Conservation (phyloP, 345 rosid genomes). For the Citropsis articulata region DNA sequence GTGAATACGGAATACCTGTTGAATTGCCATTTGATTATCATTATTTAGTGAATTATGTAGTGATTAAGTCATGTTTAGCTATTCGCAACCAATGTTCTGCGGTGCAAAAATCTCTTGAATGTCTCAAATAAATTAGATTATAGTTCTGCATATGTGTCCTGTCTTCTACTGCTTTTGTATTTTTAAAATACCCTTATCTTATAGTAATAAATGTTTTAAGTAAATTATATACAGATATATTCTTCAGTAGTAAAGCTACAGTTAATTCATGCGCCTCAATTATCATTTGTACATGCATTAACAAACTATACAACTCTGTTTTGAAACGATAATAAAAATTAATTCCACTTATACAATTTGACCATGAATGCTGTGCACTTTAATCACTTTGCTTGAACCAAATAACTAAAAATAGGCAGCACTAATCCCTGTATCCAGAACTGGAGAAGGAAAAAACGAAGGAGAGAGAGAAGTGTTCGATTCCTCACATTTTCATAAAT, state of each 20-base stretch:
- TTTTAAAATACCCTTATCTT: too few species aligned
- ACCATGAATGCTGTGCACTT: neutral
- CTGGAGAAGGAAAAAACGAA: too few species aligned
- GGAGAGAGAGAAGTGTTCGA: neutral
- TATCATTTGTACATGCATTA: neutral
- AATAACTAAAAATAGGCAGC: too few species aligned
- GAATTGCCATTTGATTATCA: neutral
- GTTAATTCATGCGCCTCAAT: neutral
- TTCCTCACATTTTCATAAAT: neutral
- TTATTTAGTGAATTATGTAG: neutral
- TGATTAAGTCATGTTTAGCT: neutral
- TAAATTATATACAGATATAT: too few species aligned
- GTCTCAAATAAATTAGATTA: too few species aligned
- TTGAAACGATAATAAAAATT: neutral
- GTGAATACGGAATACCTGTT: neutral
- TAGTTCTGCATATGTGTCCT: too few species aligned
- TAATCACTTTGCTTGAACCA: neutral
- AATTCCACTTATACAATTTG: neutral
- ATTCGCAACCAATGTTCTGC: too few species aligned
- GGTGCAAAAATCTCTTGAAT: too few species aligned
- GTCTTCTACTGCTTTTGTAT: too few species aligned
- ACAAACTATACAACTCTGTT: neutral
- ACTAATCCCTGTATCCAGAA: too few species aligned
- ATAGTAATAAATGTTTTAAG: too few species aligned
- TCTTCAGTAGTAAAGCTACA: too few species aligned